Evolutionary conservation across 768 basidiomycete genomes (phyloP), one percentile per base, ranked within the genome.

Genomic region (Rhodosporidiobolus odoratus): DNA sequence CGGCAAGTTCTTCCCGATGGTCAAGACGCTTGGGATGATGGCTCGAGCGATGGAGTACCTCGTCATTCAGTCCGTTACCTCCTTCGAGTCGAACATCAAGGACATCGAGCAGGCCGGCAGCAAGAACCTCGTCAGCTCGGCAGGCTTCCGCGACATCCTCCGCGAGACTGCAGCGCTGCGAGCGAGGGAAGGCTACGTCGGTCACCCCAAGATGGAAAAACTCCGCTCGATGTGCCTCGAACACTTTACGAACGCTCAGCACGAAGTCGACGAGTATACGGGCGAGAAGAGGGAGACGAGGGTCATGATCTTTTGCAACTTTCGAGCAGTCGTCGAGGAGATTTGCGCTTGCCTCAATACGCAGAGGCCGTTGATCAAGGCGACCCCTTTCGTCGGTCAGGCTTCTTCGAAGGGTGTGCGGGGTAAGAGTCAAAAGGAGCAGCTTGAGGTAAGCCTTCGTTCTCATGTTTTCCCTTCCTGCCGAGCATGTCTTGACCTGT

Each of bases 271-370:
- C 66, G 62, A 69, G 58, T 67, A 56, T 25, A 66, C 63, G 23
- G 73, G 73, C 74, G 63, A 72, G 71, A 57, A 67, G 56, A 32
- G 69, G 47, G 62, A 68, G 63, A 77, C 75, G 3, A 84, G 88
- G 70, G 90, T 88, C 27, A 99, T 98, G 89, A 90, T 99, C 25
- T 99, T 98, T 78, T 89, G 89, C 62, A 88, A 89, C n/a, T 94
- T 86, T 79, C 83, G 96, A 66, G 87, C 90, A 62, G 90, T 88
- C 43, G 92, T 98, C 17, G 90, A 94, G 68, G 93, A 97, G 80
- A 87, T 98, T 50, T 90, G 94, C 30, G 85, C 87, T 50, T 83
- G 86, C 54, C 81, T 99, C 64, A 89, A 91, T 76, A 81, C 83
- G 52, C 88, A 83, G 15, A 34, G 69, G 15, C 92, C 91, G 1